These are phyloP conservation scores for Zygosaccharomyces bisporus DNA, from an alignment of 805 yeast genomes.

Conservation along the genomic window DNA sequence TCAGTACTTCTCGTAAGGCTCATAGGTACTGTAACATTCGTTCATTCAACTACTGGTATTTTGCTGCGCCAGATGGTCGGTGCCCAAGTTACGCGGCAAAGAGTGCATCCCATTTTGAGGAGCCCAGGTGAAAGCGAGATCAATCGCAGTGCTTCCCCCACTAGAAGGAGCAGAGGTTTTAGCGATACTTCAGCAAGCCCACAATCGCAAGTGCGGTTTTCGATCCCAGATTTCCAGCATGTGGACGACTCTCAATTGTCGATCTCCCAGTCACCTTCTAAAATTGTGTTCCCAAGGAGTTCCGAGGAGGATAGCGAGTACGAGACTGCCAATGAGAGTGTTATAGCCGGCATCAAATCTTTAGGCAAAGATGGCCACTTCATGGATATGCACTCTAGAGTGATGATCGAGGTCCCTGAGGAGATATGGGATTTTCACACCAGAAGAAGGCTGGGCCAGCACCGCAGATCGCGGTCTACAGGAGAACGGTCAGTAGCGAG, in stretches of 20 bases:
- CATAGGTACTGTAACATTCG: neutral
- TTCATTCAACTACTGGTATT: neutral
- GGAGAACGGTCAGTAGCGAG: neutral
- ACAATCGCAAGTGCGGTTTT: conserved; percentile 33
- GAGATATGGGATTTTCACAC: conserved; percentile 32
- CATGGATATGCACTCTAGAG: conserved; percentile 28
- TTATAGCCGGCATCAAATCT: neutral
- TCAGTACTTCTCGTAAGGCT: neutral
- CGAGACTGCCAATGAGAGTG: conserved; percentile 1
- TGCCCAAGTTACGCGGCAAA: conserved; percentile 4
- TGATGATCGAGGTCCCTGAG: conserved; percentile 32
- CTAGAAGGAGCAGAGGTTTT: neutral
- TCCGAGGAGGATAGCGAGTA: conserved; percentile 3
- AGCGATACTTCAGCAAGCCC: conserved; percentile 7
- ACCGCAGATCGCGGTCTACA: conserved; percentile 10
- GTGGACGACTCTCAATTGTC: conserved; percentile 3
- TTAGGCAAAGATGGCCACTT: conserved; percentile 20
- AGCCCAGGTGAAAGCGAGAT: neutral
- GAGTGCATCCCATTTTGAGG: conserved; percentile 7
- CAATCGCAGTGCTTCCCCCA: neutral
- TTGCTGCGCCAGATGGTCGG: conserved; percentile 5
- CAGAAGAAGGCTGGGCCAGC: conserved; percentile 8
- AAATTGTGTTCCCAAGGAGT: conserved; percentile 31
- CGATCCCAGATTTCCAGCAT: conserved; percentile 24
- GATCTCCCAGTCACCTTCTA: conserved; percentile 24